Conservation (phyloP, 1,284 basidiomycete genomes). For the Cutaneotrichosporon dermatis region DNA sequence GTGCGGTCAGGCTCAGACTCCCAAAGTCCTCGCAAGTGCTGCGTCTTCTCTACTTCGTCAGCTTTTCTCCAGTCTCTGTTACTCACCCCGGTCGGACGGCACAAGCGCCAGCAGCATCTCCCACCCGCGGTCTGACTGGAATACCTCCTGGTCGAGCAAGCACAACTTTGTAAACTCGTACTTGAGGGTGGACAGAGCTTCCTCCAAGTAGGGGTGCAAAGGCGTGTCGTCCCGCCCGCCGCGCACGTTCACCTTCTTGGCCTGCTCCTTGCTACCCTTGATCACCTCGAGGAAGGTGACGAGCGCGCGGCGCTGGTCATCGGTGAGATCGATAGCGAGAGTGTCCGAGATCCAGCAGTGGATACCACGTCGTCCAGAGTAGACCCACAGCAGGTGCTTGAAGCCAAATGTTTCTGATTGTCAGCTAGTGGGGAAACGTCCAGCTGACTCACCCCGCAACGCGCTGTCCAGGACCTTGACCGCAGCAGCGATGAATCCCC, state of each 20-base stretch:
- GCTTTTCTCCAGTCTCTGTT: neutral
- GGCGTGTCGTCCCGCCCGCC: conserved; percentile 48
- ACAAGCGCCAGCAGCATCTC: conserved; percentile 70
- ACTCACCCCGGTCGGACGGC: conserved; percentile 57
- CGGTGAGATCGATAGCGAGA: conserved; percentile 80
- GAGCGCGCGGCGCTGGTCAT: conserved; percentile 82
- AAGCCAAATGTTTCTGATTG: conserved; percentile 66
- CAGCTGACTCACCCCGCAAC: conserved; percentile 58
- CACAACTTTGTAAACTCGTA: conserved; percentile 65
- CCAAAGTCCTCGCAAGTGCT: conserved; percentile 62
- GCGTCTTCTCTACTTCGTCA: conserved; percentile 44
- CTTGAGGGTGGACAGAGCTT: conserved; percentile 57
- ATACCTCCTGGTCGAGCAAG: conserved; percentile 81
- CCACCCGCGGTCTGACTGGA: conserved; percentile 66
- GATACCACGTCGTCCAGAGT: conserved; percentile 95
- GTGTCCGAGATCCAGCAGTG: conserved; percentile 96
- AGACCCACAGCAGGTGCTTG: conserved; percentile 85
- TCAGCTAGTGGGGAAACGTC: conserved; percentile 15
- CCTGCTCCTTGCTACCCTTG: conserved; percentile 73
- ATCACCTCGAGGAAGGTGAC: conserved; percentile 85
- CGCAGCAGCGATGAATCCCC: conserved; percentile 90
- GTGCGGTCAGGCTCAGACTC: conserved; percentile 54
- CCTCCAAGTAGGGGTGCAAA: conserved; percentile 67
- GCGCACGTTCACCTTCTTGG: conserved; percentile 75
- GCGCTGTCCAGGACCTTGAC: conserved; percentile 79